Evolutionary conservation across 495 filamentous ascomycete species (phyloP), one percentile per base, ranked within the genome.

Genomic region (Tuber calosporum): DNA sequence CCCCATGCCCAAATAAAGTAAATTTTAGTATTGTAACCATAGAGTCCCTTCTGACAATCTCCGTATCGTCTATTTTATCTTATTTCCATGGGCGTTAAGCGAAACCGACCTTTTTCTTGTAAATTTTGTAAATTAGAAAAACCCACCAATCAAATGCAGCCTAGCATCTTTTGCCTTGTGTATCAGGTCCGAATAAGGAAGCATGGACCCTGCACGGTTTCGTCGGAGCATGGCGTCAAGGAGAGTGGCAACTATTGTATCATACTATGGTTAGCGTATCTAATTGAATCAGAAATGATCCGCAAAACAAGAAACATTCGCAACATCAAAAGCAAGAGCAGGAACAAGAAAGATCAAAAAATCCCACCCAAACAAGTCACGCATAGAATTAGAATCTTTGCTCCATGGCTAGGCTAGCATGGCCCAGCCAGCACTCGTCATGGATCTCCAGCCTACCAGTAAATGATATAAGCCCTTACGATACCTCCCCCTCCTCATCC

Each of bases 41-140:
- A 53, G 39, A 40, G n/a, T 30, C 53, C 53, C 53, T 62, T 30
- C 53, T 30, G n/a, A 62, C 53, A 62, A 6, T 0, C 53, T 62
- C 53, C 11, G n/a, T 15, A 26, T 30, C 53, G 53, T 30, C n/a
- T 62, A 62, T 30, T 62, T 53, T n/a, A n/a, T 26, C 45, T 53
- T 20, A 3, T 19, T 26, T 22, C 22, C 45, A 2, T 13, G 41
- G 67, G 76, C 74, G 76, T 77, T 67, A 73, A 70, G 76, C 74
- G 76, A 77, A 70, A 73, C 75, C 11, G 45, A 15, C 26, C 17
- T 26, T 8, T n/a, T n/a, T n/a, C n/a, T n/a, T n/a, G n/a, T n/a
- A n/a, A n/a, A n/a, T n/a, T n/a, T 20, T 53, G 22, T 62, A 62
- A 30, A 62, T 15, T 62, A 30, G 26, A 30, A 30, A 53, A 53